phyloP scores from a whole-genome alignment of 768 basidiomycete species.

The Neoboletus magnificus region DNA sequence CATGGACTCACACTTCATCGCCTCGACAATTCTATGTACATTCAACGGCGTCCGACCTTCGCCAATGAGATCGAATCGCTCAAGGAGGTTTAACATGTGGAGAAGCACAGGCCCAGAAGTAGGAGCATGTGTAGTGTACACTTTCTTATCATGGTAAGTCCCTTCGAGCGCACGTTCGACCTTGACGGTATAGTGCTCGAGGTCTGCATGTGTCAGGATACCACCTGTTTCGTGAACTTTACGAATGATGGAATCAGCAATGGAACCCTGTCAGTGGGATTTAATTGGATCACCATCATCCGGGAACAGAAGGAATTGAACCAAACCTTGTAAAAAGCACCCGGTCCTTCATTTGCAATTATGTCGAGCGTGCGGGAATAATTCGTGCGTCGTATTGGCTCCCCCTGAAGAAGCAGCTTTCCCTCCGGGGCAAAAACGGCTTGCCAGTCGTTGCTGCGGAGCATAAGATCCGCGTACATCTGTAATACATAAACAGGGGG shows the following conservation, averaged over 20 bases:
- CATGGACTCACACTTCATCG: conserved; percentile 68
- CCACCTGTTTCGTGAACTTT: conserved; percentile 75
- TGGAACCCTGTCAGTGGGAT: conserved; percentile 53
- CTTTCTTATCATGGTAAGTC: conserved; percentile 68
- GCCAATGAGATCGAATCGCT: conserved; percentile 57
- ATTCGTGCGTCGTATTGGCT: conserved; percentile 66
- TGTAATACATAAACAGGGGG: conserved; percentile 13
- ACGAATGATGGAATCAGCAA: conserved; percentile 74
- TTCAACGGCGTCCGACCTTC: conserved; percentile 58
- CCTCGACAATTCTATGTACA: conserved; percentile 79
- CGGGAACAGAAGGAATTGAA: conserved; percentile 8
- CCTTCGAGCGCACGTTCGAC: conserved; percentile 74
- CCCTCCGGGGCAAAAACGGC: conserved; percentile 82
- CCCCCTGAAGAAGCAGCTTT: conserved; percentile 66
- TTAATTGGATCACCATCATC: conserved; percentile 10
- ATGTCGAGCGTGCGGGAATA: conserved; percentile 71
- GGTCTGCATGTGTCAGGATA: conserved; percentile 71
- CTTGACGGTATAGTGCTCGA: conserved; percentile 65
- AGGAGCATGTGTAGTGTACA: conserved; percentile 86
- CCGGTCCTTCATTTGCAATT: conserved; percentile 74
- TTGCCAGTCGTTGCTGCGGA: conserved; percentile 69
- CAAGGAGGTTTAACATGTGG: conserved; percentile 88
- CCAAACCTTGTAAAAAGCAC: conserved; percentile 76
- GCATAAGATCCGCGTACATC: conserved; percentile 55
- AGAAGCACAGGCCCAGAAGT: conserved; percentile 87